These are phyloP conservation scores for Jamesozyma hellenica DNA, from an alignment of 805 yeast genomes.

Conservation along the genomic window DNA sequence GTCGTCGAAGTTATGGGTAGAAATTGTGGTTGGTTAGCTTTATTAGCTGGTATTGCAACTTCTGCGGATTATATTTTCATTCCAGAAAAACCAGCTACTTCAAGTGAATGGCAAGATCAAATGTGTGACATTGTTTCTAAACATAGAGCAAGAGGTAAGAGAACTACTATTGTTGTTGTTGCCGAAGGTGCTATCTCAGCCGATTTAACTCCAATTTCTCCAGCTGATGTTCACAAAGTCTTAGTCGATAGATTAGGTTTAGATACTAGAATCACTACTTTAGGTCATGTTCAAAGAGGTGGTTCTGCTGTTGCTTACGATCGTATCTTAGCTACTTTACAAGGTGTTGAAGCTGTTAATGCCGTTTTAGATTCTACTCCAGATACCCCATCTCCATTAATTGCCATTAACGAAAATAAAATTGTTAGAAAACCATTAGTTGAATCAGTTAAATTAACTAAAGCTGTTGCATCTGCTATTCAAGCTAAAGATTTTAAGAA, in stretches of 20 bases:
- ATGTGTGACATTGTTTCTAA: conserved; percentile 51
- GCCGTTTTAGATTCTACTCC: conserved; percentile 63
- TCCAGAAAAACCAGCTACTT: conserved; percentile 67
- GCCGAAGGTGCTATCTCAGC: conserved; percentile 78
- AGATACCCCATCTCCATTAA: conserved; percentile 69
- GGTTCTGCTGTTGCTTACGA: conserved; percentile 73
- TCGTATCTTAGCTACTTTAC: conserved; percentile 61
- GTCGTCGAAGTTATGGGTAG: conserved; percentile 85
- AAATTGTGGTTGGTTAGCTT: conserved; percentile 82
- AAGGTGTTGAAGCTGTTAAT: conserved; percentile 74
- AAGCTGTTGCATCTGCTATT: conserved; percentile 63
- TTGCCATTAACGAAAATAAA: conserved; percentile 62
- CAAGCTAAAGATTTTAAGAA: conserved; percentile 53
- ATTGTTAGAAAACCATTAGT: conserved; percentile 58
- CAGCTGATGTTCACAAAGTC: conserved; percentile 55
- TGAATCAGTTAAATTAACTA: conserved; percentile 63
- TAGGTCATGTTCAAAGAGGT: conserved; percentile 79
- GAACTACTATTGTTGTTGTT: conserved; percentile 70
- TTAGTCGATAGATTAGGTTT: conserved; percentile 56
- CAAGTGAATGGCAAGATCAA: conserved; percentile 55
- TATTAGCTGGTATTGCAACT: conserved; percentile 71
- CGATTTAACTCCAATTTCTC: conserved; percentile 55
- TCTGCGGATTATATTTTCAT: conserved; percentile 74
- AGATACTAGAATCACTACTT: conserved; percentile 67
- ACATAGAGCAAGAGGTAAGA: conserved; percentile 62